phyloP scores from a whole-genome alignment of 257 asterid species.

The Solanum pinnatisectum region DNA sequence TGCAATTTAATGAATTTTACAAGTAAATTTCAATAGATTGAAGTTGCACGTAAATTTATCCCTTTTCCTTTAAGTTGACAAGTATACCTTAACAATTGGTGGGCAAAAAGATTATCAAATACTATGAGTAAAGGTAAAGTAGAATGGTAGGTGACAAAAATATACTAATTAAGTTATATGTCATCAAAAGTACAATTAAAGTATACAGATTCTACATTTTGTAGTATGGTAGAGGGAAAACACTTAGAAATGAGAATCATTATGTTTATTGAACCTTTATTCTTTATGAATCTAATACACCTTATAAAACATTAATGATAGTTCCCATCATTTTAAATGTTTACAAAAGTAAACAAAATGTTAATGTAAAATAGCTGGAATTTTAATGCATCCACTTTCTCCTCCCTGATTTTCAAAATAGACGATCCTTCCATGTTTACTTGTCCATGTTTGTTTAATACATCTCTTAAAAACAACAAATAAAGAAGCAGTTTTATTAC shows the following conservation, averaged over 20 bases:
- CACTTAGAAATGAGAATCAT: not conserved
- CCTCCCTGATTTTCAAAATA: not conserved
- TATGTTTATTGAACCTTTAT: slow-evolving; percentile 4
- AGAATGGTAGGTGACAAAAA: not conserved
- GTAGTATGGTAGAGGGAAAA: not conserved
- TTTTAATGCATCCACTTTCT: not conserved
- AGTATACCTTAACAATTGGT: not conserved
- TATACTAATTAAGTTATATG: not conserved
- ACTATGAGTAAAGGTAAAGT: not conserved
- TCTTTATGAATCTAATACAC: not conserved
- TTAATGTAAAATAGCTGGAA: slow-evolving; percentile 5
- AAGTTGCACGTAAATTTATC: not conserved
- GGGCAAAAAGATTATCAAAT: not conserved
- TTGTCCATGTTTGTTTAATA: too few species aligned
- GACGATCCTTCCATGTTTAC: not conserved
- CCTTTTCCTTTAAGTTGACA: not conserved
- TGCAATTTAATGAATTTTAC: not conserved
- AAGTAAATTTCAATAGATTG: not conserved
- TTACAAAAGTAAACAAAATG: slow-evolving; percentile 6
- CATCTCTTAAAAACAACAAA: too few species aligned
- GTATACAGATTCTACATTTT: not conserved
- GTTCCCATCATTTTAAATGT: slow-evolving; percentile 7
- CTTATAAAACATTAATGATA: slow-evolving; percentile 14
- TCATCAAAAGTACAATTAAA: not conserved
- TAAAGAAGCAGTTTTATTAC: too few species aligned